Conservation (phyloP, 2,329 filamentous ascomycete species). For the Xylaria sp. region DNA sequence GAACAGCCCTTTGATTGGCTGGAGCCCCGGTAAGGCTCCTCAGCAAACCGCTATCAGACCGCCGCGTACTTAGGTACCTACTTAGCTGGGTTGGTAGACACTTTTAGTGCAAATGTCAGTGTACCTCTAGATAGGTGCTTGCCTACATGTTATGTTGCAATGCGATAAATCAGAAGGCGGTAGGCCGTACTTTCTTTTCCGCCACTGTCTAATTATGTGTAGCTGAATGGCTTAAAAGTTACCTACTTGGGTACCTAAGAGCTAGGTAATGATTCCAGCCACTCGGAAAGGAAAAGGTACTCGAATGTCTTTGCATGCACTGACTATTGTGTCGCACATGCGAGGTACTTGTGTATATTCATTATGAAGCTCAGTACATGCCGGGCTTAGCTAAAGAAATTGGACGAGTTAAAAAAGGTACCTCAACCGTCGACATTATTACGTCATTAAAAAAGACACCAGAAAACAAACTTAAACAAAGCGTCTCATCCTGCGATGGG, state of each 20-base stretch:
- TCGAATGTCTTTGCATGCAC: too few species aligned
- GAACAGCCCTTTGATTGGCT: constrained; percentile 27
- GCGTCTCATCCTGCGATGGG: constrained; percentile 26
- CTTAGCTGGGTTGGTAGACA: background rate
- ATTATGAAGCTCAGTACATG: background rate
- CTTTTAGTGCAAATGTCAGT: background rate
- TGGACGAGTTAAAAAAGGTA: background rate
- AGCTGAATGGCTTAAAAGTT: too few species aligned
- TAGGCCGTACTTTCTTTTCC: too few species aligned
- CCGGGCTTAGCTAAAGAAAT: background rate
- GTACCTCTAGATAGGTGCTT: background rate
- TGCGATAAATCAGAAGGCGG: too few species aligned
- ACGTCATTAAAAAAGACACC: constrained; percentile 8
- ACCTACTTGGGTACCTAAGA: too few species aligned
- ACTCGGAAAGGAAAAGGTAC: too few species aligned
- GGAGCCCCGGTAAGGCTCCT: constrained; percentile 13
- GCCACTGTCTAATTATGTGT: too few species aligned
- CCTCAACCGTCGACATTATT: constrained; percentile 13
- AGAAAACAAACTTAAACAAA: constrained; percentile 17
- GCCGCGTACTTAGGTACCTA: too few species aligned
- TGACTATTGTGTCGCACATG: too few species aligned
- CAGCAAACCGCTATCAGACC: constrained; percentile 11
- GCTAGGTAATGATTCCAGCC: too few species aligned
- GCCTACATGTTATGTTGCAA: too few species aligned
- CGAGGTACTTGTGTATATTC: background rate